A percentile compares a stretch with the other conserved stretches of the same genome.
Conservation (phyloP, 257 asterid genomes). For the Euphrasia confusa region DNA sequence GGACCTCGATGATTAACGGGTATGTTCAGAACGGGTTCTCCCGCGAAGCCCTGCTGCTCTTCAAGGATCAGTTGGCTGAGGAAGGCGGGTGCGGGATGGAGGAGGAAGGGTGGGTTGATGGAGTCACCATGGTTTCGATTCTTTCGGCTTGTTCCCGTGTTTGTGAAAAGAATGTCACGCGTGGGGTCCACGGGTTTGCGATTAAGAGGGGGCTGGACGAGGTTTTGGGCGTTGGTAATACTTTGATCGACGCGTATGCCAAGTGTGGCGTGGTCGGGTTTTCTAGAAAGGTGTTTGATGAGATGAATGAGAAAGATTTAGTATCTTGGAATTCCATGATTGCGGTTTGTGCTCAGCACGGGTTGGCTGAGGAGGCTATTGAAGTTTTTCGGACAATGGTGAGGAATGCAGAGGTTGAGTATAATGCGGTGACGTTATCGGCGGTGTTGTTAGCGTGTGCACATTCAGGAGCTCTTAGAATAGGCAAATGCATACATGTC, state of each 20-base stretch:
- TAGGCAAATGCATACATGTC: conserved; percentile 66
- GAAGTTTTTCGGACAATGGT: conserved; percentile 50
- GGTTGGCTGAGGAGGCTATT: conserved; percentile 55
- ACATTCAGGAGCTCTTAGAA: conserved; percentile 73
- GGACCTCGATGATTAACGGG: conserved; percentile 91
- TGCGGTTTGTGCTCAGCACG: conserved; percentile 76
- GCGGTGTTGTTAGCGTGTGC: conserved; percentile 80
- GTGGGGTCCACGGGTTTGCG: conserved; percentile 67
- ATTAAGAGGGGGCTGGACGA: conserved; percentile 58
- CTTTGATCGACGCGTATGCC: conserved; percentile 84
- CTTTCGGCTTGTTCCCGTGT: conserved; percentile 76
- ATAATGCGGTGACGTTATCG: conserved; percentile 66
- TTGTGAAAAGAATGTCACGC: conserved; percentile 48
- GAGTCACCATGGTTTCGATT: conserved; percentile 66
- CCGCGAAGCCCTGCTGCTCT: conserved; percentile 63
- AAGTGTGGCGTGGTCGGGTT: conserved; percentile 70
- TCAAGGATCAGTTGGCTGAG: conserved; percentile 51
- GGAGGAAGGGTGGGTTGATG: conserved; percentile 51
- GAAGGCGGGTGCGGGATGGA: conserved; percentile 34
- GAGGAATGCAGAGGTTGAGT: conserved; percentile 34
- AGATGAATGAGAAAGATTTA: conserved; percentile 57
- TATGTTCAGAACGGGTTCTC: conserved; percentile 52
- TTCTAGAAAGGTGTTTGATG: conserved; percentile 65
- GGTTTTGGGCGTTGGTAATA: conserved; percentile 54
- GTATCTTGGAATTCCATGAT: conserved; percentile 86